Percentiles rank a stretch among this genome's conserved stretches.
Conservation (phyloP, 257 asterid species). For the Perilla frutescens region DNA sequence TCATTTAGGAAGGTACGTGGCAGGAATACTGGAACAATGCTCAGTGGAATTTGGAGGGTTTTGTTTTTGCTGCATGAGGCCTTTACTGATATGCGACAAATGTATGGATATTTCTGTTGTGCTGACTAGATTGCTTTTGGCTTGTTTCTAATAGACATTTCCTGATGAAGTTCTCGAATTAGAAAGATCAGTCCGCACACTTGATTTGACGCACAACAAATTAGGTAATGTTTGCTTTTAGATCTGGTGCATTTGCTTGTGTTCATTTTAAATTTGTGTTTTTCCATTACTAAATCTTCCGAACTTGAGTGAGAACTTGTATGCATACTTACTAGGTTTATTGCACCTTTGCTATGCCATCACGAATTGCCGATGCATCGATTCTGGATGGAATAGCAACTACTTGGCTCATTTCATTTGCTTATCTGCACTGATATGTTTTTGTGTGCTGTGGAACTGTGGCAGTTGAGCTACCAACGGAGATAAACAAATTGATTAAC, state of each 20-base stretch:
- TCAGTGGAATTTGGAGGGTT: neutral
- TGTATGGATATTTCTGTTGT: constrained; percentile 9
- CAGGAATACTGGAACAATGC: neutral
- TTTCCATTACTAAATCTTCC: constrained; percentile 12
- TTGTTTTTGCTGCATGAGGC: constrained; percentile 26
- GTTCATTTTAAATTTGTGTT: constrained; percentile 1
- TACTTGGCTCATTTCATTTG: constrained; percentile 7
- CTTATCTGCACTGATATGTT: constrained; percentile 31
- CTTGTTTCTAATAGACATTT: constrained; percentile 57
- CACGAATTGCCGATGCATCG: constrained; percentile 10
- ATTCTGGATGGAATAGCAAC: constrained; percentile 12
- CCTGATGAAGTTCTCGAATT: constrained; percentile 87
- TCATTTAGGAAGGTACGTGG: neutral
- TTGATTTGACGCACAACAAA: constrained; percentile 86
- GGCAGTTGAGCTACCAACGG: constrained; percentile 86
- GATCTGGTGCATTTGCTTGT: constrained; percentile 25
- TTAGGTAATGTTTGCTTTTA: constrained; percentile 52
- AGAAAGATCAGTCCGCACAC: constrained; percentile 86
- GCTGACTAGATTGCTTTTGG: constrained; percentile 29
- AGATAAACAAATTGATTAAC: constrained; percentile 79
- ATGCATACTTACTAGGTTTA: constrained; percentile 7
- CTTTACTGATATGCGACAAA: neutral
- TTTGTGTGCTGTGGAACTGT: constrained; percentile 24
- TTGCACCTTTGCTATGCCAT: neutral
- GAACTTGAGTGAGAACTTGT: constrained; percentile 8